These are phyloP conservation scores for Lindgomyces ingoldianus DNA, from an alignment of 495 filamentous ascomycete species.

Conservation along the genomic window DNA sequence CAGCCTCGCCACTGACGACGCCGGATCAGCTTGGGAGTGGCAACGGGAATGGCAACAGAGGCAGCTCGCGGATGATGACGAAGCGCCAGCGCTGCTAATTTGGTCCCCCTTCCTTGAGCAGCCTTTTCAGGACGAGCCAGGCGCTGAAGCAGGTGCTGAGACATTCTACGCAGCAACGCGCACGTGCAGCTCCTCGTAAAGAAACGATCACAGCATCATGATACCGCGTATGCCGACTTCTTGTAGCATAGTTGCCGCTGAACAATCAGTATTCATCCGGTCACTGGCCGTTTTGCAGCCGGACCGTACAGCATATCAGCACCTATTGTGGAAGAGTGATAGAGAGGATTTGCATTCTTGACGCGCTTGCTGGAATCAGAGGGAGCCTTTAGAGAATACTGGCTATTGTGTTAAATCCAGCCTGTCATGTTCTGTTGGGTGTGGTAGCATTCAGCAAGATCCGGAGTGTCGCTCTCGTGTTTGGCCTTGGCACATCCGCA, in stretches of 20 bases:
- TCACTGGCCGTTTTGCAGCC: background rate
- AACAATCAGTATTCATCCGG: background rate
- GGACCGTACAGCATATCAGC: background rate
- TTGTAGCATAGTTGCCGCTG: background rate
- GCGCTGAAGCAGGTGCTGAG: background rate
- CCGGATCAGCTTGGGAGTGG: no score
- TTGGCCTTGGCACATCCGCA: background rate
- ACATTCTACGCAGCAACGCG: background rate
- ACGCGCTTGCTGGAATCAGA: no score
- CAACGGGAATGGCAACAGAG: no score
- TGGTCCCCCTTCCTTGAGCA: background rate
- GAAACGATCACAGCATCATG: background rate
- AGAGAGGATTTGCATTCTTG: no score
- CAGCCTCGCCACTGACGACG: no score
- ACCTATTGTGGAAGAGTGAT: no score
- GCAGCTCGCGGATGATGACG: background rate
- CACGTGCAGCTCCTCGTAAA: background rate
- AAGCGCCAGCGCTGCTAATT: constrained; percentile 1
- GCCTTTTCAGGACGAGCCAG: background rate
- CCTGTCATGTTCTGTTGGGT: no score
- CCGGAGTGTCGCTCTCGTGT: background rate
- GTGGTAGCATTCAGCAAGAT: no score
- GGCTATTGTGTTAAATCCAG: no score
- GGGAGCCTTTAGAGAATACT: no score
- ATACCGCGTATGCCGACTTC: background rate